Conservation (phyloP, 108 stramenopile genomes). For the Nitzschia sp. region DNA sequence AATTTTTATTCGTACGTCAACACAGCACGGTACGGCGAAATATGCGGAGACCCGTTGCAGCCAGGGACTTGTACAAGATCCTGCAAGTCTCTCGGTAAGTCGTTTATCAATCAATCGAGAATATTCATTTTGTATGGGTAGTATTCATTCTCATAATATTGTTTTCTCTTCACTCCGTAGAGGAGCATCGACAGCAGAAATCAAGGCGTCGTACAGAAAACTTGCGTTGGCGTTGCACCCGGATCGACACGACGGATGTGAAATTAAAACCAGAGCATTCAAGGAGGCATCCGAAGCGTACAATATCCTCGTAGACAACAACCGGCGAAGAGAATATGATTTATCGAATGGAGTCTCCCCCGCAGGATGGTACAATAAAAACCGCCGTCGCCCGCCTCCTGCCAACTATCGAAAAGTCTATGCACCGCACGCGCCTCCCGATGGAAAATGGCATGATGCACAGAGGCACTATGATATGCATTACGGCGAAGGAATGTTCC, state of each 20-base stretch:
- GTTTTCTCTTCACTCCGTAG: conserved; percentile 15
- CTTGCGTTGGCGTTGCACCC: conserved; percentile 76
- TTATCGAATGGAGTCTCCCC: conserved; percentile 20
- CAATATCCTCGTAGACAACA: conserved; percentile 46
- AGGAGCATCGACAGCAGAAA: conserved; percentile 65
- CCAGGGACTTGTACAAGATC: conserved; percentile 41
- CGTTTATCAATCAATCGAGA: no score
- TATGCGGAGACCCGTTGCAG: neutral
- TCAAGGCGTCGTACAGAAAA: conserved; percentile 75
- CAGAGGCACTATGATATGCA: conserved; percentile 84
- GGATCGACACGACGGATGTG: conserved; percentile 63
- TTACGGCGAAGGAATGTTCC: conserved; percentile 84
- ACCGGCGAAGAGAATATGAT: conserved; percentile 47
- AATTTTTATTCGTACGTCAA: neutral
- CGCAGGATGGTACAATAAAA: conserved; percentile 38
- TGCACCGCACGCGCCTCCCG: conserved; percentile 67
- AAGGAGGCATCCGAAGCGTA: conserved; percentile 79
- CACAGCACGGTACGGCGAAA: no score
- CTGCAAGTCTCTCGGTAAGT: conserved; percentile 34
- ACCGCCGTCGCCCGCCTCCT: conserved; percentile 39
- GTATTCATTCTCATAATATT: conserved; percentile 5
- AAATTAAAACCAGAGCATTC: conserved; percentile 60
- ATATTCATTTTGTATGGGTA: neutral
- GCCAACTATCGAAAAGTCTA: conserved; percentile 82
- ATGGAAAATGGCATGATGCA: conserved; percentile 73